phyloP scores from a whole-genome alignment of 495 filamentous ascomycete genomes.

The Aeminium ludgeri region DNA sequence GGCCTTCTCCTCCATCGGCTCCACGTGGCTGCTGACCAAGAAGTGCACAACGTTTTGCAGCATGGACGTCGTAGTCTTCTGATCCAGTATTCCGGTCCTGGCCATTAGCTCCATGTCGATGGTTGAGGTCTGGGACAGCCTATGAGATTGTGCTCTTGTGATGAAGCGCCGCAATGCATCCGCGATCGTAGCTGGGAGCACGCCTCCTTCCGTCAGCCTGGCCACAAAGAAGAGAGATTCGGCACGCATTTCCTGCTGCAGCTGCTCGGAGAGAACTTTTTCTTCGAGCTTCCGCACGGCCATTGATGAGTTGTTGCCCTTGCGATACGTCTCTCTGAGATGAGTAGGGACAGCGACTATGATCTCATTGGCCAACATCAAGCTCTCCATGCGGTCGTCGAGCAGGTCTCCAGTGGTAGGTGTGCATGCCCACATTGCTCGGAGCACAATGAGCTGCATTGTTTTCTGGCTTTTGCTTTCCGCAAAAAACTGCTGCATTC shows the following conservation, averaged over 20 bases:
- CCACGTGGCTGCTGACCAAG: background rate
- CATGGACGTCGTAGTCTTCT: background rate
- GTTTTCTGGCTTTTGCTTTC: slow-evolving; percentile 33
- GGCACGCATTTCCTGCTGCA: slow-evolving; percentile 29
- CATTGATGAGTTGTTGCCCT: slow-evolving; percentile 20
- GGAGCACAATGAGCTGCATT: slow-evolving; percentile 36
- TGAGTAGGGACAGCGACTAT: slow-evolving; percentile 28
- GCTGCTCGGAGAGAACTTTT: slow-evolving; percentile 28
- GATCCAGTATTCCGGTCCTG: background rate
- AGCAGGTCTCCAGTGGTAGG: slow-evolving; percentile 25
- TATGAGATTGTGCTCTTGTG: background rate
- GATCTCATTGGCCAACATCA: slow-evolving; percentile 35
- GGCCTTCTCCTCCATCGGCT: slow-evolving; percentile 24
- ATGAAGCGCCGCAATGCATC: slow-evolving; percentile 5
- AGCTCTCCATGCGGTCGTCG: slow-evolving; percentile 30
- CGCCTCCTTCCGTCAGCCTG: slow-evolving; percentile 4
- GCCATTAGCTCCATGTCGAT: background rate
- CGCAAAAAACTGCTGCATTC: slow-evolving; percentile 9
- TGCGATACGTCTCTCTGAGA: slow-evolving; percentile 31
- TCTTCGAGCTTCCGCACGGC: slow-evolving; percentile 37
- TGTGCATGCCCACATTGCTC: slow-evolving; percentile 36
- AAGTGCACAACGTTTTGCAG: slow-evolving; percentile 3
- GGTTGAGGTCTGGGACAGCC: too few relatives aligned
- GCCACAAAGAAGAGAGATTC: slow-evolving; percentile 10
- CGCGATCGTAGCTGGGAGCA: background rate